Evolutionary conservation across 345 rosid species (phyloP).

Genomic region (Moricandia moricandioides): DNA sequence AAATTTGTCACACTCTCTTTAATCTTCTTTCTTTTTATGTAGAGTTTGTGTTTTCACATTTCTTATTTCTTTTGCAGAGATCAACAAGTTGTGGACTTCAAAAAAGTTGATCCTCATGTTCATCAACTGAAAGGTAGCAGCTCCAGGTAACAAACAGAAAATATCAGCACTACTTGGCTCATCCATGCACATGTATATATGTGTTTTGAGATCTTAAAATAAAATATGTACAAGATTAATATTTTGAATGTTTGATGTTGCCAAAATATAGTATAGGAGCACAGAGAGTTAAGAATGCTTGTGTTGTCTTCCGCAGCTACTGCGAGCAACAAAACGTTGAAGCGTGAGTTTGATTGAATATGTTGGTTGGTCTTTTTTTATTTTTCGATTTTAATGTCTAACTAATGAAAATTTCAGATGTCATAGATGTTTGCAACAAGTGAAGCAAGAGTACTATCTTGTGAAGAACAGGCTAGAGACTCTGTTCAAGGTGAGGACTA

Average conservation of each 20-base stretch:
- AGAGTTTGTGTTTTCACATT: not conserved
- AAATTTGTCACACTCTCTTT: not conserved
- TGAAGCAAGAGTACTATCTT: conserved; percentile 72
- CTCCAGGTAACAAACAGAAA: conserved; percentile 59
- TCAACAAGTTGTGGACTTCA: conserved; percentile 78
- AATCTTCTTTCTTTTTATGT: not conserved
- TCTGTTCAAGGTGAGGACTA: conserved; percentile 57
- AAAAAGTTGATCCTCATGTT: conserved; percentile 78
- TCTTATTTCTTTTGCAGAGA: conserved; percentile 42
- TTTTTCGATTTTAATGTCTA: not conserved
- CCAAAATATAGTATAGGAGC: conserved; percentile 82
- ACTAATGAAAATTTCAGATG: conserved; percentile 47
- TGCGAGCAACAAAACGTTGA: conserved; percentile 79
- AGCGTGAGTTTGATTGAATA: conserved; percentile 47
- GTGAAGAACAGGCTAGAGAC: conserved; percentile 79
- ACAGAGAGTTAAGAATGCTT: conserved; percentile 74
- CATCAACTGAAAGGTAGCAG: conserved; percentile 99
- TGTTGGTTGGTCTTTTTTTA: not conserved
- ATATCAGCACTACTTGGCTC: not conserved
- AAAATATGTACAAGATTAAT: conserved; percentile 1
- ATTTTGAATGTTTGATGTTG: conserved; percentile 13
- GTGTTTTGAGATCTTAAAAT: not conserved
- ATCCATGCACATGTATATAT: not conserved
- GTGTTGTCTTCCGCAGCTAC: conserved; percentile 75
- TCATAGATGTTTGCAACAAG: conserved; percentile 76